Conservation (phyloP, 371 early-diverging fungal genomes). For the Choanephora cucurbitarum region DNA sequence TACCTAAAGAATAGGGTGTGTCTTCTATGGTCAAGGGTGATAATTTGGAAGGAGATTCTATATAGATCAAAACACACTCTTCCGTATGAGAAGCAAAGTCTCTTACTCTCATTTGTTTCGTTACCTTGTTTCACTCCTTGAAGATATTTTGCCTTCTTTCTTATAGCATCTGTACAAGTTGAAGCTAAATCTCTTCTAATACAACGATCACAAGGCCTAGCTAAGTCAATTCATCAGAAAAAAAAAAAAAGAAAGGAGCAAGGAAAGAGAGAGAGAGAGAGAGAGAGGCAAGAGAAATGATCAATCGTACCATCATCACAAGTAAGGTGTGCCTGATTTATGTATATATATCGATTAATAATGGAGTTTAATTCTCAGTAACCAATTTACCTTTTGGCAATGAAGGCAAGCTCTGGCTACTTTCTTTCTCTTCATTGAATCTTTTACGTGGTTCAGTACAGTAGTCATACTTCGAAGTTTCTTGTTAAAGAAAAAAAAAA, state of each 20-base stretch:
- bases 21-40: no score
- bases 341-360: no score
- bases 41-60: no score
- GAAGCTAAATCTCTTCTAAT: conserved; percentile 67
- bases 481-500: conserved; percentile 10
- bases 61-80: no score
- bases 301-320: conserved; percentile 55
- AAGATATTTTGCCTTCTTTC: conserved; percentile 84
- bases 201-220: conserved; percentile 84
- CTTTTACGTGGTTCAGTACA: conserved; percentile 4
- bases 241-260: not conserved
- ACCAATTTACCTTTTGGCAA: conserved; percentile 39
- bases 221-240: conserved; percentile 20
- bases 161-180: conserved; percentile 71
- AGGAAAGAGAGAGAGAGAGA: not conserved
- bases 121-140: no score
- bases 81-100: no score
- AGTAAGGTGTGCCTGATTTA: conserved; percentile 50
- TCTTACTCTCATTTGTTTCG: no score
- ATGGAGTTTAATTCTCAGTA: not conserved
- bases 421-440: conserved; percentile 22
- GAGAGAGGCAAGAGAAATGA: not conserved
- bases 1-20: not conserved
- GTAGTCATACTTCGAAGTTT: conserved; percentile 4
- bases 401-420: conserved; percentile 41